A percentile compares a stretch with the other conserved stretches of the same genome.
These are phyloP conservation scores for Trypanosoma caninum DNA, from an alignment of 208 protist genomes.

Conservation along the genomic window DNA sequence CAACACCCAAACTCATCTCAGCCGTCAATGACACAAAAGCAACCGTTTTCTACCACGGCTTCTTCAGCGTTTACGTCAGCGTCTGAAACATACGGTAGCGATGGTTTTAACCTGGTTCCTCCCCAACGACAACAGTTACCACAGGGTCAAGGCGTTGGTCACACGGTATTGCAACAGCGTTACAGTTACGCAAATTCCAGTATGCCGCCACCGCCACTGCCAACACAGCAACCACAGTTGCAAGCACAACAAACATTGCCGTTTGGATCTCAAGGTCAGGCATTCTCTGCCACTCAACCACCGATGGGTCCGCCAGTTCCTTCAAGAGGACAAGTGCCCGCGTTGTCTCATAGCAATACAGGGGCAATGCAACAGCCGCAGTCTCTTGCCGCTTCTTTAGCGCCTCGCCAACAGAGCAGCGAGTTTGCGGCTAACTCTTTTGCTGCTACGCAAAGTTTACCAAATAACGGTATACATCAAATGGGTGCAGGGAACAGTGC, in stretches of 20 bases:
- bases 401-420: too few species aligned
- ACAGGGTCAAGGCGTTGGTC: constrained; percentile 1
- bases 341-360: too few species aligned
- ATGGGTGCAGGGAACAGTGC: too few species aligned
- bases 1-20: constrained; percentile 63
- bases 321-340: not conserved
- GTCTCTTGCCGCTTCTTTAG: too few species aligned
- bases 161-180: constrained; percentile 4
- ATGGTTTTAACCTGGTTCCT: not conserved
- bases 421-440: too few species aligned
- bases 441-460: too few species aligned
- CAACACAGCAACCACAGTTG: too few species aligned
- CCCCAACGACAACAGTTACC: constrained; percentile 1
- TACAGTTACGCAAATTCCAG: constrained; percentile 8
- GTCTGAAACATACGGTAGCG: constrained; percentile 6
- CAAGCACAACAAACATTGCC: too few species aligned
- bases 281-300: not conserved
- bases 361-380: too few species aligned
- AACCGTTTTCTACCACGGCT: constrained; percentile 6
- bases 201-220: not conserved
- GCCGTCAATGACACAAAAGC: constrained; percentile 37
- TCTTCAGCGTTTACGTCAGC: constrained; percentile 8
- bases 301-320: not conserved
- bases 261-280: constrained; percentile 1
- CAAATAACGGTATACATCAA: too few species aligned